phyloP scores from a whole-genome alignment of 2,329 filamentous ascomycete genomes.

The Cladosporium sp. region DNA sequence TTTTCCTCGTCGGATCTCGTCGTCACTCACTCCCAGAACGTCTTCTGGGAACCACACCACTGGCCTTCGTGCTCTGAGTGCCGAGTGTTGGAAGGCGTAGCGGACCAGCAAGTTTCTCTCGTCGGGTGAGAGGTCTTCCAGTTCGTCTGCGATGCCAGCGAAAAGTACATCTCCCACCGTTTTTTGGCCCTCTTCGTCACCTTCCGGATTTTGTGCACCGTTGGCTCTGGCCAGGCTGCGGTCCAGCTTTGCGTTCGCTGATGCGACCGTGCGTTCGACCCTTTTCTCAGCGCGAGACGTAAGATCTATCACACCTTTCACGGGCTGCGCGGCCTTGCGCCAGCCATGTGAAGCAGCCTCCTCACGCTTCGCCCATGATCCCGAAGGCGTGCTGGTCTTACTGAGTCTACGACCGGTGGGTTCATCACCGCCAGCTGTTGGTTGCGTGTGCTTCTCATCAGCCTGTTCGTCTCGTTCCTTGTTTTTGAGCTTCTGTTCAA shows the following conservation, averaged over 20 bases:
- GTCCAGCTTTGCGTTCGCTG: slow-evolving; percentile 9
- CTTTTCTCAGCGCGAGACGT: slow-evolving; percentile 9
- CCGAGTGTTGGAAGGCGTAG: slow-evolving; percentile 86
- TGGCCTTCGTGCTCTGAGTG: slow-evolving; percentile 76
- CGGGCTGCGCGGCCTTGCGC: slow-evolving; percentile 12
- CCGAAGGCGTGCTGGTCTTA: neutral
- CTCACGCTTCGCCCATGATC: slow-evolving; percentile 16
- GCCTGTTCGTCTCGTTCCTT: slow-evolving; percentile 36
- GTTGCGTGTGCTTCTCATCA: slow-evolving; percentile 36
- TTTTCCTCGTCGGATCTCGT: slow-evolving; percentile 78
- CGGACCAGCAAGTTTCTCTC: slow-evolving; percentile 81
- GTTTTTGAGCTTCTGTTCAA: slow-evolving; percentile 43
- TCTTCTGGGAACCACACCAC: slow-evolving; percentile 93
- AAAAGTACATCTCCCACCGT: slow-evolving; percentile 76
- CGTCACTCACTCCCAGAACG: slow-evolving; percentile 82
- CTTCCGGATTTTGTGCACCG: neutral
- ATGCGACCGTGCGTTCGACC: neutral
- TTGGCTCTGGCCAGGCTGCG: slow-evolving; percentile 4
- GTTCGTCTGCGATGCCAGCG: slow-evolving; percentile 82
- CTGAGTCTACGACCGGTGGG: neutral
- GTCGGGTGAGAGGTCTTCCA: slow-evolving; percentile 87
- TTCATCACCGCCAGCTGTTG: slow-evolving; percentile 33
- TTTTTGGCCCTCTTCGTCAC: slow-evolving; percentile 44
- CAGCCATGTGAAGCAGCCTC: slow-evolving; percentile 6
- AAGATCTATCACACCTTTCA: slow-evolving; percentile 11